Conservation (phyloP, 208 protist genomes). For the Leptomonas pyrrhocoris region DNA sequence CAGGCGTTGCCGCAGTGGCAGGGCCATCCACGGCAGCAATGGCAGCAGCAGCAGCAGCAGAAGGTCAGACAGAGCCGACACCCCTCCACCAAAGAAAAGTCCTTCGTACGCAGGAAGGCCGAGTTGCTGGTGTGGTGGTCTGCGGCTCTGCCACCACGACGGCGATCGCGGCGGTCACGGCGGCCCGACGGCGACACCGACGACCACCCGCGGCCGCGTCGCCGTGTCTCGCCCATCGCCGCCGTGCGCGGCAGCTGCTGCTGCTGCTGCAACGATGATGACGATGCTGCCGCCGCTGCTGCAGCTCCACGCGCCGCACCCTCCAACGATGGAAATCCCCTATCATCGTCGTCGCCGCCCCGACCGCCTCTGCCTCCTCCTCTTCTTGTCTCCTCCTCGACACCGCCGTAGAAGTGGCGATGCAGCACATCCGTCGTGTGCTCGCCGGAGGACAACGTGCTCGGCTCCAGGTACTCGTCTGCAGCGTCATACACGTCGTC, state of each 20-base stretch:
- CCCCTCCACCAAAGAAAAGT: background rate
- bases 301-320: background rate
- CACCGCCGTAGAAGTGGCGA: background rate
- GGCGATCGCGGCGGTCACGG: background rate
- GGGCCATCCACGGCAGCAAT: background rate
- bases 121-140: background rate
- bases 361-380: too few species aligned
- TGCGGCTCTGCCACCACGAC: background rate
- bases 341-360: too few species aligned
- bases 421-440: background rate
- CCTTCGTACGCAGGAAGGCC: too few species aligned
- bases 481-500: background rate
- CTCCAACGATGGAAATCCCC: too few species aligned
- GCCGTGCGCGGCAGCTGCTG: background rate
- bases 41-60: conserved; percentile 22
- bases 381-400: too few species aligned
- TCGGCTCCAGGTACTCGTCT: background rate
- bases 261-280: background rate
- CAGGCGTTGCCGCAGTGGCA: background rate
- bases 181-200: background rate
- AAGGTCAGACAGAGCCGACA: conserved; percentile 4
- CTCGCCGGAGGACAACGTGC: background rate
- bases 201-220: conserved; percentile 6
- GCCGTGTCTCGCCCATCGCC: background rate
- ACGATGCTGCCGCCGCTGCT: background rate